Evolutionary conservation across 192 early-diverging fungal genomes (phyloP).

Genomic region (Thoreauomyces humboldtii): DNA sequence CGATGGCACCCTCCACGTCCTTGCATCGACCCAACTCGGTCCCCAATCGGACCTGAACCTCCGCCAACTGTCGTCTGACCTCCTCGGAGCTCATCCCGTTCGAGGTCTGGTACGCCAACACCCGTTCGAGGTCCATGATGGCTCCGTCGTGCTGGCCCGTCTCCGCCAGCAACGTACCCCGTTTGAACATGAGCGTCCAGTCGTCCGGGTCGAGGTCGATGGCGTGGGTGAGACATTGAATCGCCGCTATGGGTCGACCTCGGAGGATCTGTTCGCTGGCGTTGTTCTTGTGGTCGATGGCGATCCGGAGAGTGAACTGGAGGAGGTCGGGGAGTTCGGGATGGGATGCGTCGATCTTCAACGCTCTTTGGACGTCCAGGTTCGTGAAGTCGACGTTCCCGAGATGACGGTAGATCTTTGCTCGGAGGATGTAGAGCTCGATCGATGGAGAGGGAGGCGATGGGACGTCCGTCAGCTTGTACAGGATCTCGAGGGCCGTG

Average conservation of each 20-base stretch:
- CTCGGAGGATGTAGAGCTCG: constrained; percentile 47
- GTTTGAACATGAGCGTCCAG: constrained; percentile 40
- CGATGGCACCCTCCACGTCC: constrained; percentile 17
- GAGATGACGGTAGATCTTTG: constrained; percentile 42
- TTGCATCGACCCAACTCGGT: constrained; percentile 12
- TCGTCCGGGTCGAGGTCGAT: constrained; percentile 49
- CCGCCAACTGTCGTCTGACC: constrained; percentile 36
- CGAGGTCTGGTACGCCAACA: constrained; percentile 19
- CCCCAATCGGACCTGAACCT: constrained; percentile 45
- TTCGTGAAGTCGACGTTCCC: constrained; percentile 40
- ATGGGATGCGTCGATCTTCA: constrained; percentile 33
- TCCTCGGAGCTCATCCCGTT: constrained; percentile 34
- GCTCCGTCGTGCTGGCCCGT: constrained; percentile 44
- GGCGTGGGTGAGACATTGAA: constrained; percentile 47
- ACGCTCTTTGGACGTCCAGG: constrained; percentile 36
- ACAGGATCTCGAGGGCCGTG: constrained; percentile 39
- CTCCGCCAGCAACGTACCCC: constrained; percentile 45
- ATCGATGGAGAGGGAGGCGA: not conserved
- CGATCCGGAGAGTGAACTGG: constrained; percentile 31
- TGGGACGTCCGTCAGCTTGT: constrained; percentile 35
- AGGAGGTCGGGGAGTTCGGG: constrained; percentile 39
- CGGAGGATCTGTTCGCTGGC: constrained; percentile 44
- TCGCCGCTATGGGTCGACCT: constrained; percentile 28
- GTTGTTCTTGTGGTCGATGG: constrained; percentile 48
- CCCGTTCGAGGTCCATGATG: constrained; percentile 40